Percentiles rank a stretch among this genome's conserved stretches.
These are phyloP conservation scores for Penicillium bialowiezense DNA, from an alignment of 495 filamentous ascomycete genomes.

Conservation along the genomic window DNA sequence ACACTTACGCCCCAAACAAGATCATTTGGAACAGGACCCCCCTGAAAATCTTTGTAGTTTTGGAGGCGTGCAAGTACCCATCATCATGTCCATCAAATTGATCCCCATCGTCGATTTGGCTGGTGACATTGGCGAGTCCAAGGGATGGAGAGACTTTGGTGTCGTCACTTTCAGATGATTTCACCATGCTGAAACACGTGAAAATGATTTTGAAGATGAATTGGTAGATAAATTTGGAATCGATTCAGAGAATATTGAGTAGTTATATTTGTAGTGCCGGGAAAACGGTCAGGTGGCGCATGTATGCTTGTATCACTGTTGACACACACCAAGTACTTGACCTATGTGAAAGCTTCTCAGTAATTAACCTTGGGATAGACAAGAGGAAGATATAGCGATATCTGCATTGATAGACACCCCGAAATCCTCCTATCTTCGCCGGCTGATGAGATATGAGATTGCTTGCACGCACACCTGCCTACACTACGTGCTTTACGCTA, in stretches of 20 bases:
- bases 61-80: background rate
- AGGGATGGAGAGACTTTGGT: background rate
- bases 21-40: conserved; percentile 1
- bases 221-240: background rate
- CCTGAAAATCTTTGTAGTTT: background rate
- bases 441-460: background rate
- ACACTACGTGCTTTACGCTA: background rate
- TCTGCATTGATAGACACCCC: too few species aligned
- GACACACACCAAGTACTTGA: too few species aligned
- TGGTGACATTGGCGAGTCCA: background rate
- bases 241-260: too few species aligned
- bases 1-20: background rate
- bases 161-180: background rate
- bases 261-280: too few species aligned
- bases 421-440: too few species aligned
- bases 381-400: too few species aligned
- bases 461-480: background rate
- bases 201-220: background rate
- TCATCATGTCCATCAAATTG: background rate
- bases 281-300: too few species aligned
- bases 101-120: background rate
- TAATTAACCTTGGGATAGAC: too few species aligned
- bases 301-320: too few species aligned
- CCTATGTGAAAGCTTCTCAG: too few species aligned
- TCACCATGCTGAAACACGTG: background rate